Conservation (phyloP, 2,329 filamentous ascomycete species). For the Bipolaris victoriae region DNA sequence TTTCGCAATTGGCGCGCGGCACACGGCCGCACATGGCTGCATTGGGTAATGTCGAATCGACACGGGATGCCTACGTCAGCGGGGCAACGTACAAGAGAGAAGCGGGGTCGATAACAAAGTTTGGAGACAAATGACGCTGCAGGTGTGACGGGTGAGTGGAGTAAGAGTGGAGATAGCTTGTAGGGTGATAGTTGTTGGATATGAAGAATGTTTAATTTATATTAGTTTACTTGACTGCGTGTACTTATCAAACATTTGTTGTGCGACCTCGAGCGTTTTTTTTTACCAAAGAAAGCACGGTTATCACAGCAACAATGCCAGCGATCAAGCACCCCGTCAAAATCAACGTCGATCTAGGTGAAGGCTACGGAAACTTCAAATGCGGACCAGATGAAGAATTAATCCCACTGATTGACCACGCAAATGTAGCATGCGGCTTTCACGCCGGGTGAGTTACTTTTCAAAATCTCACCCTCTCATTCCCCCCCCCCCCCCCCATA, state of each 20-base stretch:
- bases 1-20: slow-evolving; percentile 15
- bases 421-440: slow-evolving; percentile 67
- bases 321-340: slow-evolving; percentile 60
- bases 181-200: too few species aligned
- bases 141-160: slow-evolving; percentile 3
- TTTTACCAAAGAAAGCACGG: too few species aligned
- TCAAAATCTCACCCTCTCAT: too few species aligned
- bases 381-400: slow-evolving; percentile 66
- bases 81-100: slow-evolving; percentile 7
- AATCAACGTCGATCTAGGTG: slow-evolving; percentile 62
- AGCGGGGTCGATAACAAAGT: slow-evolving; percentile 21
- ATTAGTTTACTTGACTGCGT: too few species aligned
- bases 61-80: slow-evolving; percentile 21
- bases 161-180: not conserved
- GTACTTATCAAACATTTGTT: too few species aligned
- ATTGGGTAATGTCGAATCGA: too few species aligned
- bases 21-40: not conserved
- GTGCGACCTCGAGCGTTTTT: too few species aligned
- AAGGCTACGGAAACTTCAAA: slow-evolving; percentile 59
- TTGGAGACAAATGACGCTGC: slow-evolving; percentile 20
- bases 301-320: slow-evolving; percentile 46
- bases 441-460: slow-evolving; percentile 51
- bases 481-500: too few species aligned
- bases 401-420: slow-evolving; percentile 66
- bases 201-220: too few species aligned